These are phyloP conservation scores for Talaromyces proteolyticus DNA, from an alignment of 495 filamentous ascomycete species.

Conservation along the genomic window DNA sequence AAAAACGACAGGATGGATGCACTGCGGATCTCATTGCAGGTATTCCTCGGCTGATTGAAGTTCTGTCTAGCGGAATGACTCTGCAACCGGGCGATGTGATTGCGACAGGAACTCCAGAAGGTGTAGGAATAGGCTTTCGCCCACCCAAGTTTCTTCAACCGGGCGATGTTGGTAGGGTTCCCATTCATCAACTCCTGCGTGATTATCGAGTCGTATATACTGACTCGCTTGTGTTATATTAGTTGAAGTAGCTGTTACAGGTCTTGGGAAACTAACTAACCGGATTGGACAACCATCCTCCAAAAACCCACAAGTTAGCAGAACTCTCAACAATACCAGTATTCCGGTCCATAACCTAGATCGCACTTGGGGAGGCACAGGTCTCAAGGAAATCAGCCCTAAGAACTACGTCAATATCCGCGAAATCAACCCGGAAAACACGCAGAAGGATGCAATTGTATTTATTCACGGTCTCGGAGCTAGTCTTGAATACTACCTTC, in stretches of 20 bases:
- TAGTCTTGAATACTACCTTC: constrained; percentile 32
- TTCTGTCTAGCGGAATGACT: constrained; percentile 62
- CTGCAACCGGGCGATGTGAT: constrained; percentile 65
- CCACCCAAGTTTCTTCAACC: constrained; percentile 36
- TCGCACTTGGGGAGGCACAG: constrained; percentile 18
- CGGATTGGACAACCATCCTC: constrained; percentile 16
- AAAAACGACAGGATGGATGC: constrained; percentile 56
- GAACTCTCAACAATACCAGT: background rate
- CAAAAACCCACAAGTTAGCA: constrained; percentile 14
- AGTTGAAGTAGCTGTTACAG: constrained; percentile 32
- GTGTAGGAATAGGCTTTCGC: constrained; percentile 31
- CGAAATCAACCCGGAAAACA: constrained; percentile 15
- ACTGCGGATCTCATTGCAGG: constrained; percentile 67
- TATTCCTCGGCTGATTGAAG: constrained; percentile 57
- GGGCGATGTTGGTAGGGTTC: constrained; percentile 24
- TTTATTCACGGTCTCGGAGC: constrained; percentile 49
- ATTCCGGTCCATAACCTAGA: constrained; percentile 12
- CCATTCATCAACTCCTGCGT: too few relatives aligned
- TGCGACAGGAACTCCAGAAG: constrained; percentile 62
- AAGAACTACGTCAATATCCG: constrained; percentile 36
- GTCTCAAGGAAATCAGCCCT: constrained; percentile 32
- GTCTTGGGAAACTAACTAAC: constrained; percentile 37
- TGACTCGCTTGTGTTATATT: background rate
- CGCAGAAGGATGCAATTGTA: constrained; percentile 22
- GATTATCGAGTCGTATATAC: background rate